phyloP scores from a whole-genome alignment of 2,329 filamentous ascomycete species.

The Pseudogymnoascus sp. region DNA sequence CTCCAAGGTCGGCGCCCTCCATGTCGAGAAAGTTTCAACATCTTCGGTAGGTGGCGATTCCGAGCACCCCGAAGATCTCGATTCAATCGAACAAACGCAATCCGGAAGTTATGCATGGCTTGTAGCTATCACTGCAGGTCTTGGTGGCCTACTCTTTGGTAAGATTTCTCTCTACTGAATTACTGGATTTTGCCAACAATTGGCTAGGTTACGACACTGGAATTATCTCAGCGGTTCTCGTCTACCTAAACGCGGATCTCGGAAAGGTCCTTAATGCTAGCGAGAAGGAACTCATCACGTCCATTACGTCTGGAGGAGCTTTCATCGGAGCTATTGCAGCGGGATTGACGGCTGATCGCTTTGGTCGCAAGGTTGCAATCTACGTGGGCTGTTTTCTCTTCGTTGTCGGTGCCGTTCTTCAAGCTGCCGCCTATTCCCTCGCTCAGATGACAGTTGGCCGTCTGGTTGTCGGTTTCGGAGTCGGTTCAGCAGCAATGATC shows the following conservation, averaged over 20 bases:
- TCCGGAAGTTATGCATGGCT: constrained; percentile 46
- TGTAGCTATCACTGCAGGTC: constrained; percentile 54
- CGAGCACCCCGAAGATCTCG: constrained; percentile 13
- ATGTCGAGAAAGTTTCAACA: constrained; percentile 15
- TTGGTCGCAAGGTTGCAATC: constrained; percentile 35
- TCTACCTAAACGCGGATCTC: constrained; percentile 35
- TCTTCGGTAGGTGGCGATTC: not conserved
- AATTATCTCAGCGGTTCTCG: constrained; percentile 38
- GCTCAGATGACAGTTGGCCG: constrained; percentile 38
- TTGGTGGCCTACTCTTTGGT: constrained; percentile 59
- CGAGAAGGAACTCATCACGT: constrained; percentile 46
- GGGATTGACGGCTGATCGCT: constrained; percentile 32
- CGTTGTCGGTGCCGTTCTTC: constrained; percentile 32
- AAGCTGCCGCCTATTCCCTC: constrained; percentile 32
- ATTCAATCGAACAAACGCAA: constrained; percentile 33
- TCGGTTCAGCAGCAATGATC: constrained; percentile 42
- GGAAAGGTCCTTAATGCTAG: constrained; percentile 32
- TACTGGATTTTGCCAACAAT: too few relatives aligned
- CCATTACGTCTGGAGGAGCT: constrained; percentile 42
- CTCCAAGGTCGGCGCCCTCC: constrained; percentile 5
- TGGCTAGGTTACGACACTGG: constrained; percentile 38
- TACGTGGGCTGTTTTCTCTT: constrained; percentile 36
- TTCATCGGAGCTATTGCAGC: constrained; percentile 37
- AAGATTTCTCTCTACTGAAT: too few relatives aligned
- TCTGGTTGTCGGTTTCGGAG: constrained; percentile 42